A percentile compares a stretch with the other conserved stretches of the same genome.
Evolutionary conservation across 1,284 basidiomycete species (phyloP).

Genomic region (Fomes fomentarius): DNA sequence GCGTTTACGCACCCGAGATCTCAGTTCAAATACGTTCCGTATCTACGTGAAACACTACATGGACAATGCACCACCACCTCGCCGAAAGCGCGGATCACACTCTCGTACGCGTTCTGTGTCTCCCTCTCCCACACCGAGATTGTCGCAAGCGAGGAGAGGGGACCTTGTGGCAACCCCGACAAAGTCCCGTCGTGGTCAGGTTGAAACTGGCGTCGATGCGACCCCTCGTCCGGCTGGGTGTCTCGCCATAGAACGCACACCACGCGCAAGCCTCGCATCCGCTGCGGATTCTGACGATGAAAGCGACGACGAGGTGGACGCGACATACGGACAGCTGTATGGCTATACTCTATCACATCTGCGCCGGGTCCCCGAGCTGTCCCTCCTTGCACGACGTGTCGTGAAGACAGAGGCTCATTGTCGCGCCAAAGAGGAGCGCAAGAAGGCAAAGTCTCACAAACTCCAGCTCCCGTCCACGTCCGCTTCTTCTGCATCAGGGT

Average conservation of each 20-base stretch:
- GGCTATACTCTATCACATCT: conserved; percentile 75
- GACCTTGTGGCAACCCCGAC: conserved; percentile 4
- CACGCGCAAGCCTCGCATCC: neutral
- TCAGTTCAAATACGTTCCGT: conserved; percentile 69
- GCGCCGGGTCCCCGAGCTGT: conserved; percentile 71
- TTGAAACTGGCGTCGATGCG: neutral
- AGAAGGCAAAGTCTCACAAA: conserved; percentile 24
- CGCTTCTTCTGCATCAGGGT: neutral
- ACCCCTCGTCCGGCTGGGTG: conserved; percentile 21
- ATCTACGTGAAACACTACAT: conserved; percentile 79
- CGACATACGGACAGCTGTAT: conserved; percentile 28
- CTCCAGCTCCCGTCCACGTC: neutral
- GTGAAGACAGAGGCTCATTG: conserved; percentile 60
- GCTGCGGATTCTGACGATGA: conserved; percentile 8
- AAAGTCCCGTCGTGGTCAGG: neutral
- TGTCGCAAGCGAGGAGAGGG: neutral
- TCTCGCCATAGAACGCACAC: neutral
- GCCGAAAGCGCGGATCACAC: neutral
- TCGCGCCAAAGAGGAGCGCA: conserved; percentile 47
- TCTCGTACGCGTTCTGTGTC: conserved; percentile 18
- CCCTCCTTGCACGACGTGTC: conserved; percentile 60
- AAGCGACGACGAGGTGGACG: conserved; percentile 5
- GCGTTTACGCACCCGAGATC: conserved; percentile 60
- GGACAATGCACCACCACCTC: conserved; percentile 46
- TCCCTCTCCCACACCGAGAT: conserved; percentile 20